phyloP scores from a whole-genome alignment of 2,329 filamentous ascomycete species.

The Xylaria sp. region DNA sequence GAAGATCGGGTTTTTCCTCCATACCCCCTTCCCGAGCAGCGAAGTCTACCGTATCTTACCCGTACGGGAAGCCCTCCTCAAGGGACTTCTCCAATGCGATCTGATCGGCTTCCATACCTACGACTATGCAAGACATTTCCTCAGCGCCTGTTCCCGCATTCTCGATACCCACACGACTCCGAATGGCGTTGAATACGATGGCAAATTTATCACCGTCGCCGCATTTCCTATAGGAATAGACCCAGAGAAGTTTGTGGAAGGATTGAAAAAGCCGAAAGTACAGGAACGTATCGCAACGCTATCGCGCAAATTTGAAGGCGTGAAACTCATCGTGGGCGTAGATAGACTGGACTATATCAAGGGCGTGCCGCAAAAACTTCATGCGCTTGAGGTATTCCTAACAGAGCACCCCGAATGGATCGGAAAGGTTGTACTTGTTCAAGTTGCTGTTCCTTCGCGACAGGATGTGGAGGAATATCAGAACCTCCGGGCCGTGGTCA shows the following conservation, averaged over 20 bases:
- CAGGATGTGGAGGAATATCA: conserved; percentile 99
- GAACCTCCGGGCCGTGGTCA: conserved; percentile 92
- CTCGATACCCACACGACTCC: conserved; percentile 85
- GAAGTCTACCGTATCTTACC: conserved; percentile 97
- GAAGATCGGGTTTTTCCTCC: conserved; percentile 98
- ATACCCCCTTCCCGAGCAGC: conserved; percentile 95
- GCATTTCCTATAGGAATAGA: conserved; percentile 99
- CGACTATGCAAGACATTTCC: conserved; percentile 97
- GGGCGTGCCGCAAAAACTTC: conserved; percentile 95
- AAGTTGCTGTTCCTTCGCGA: conserved; percentile 92
- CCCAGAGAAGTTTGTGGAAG: conserved; percentile 93
- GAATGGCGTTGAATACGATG: conserved; percentile 91
- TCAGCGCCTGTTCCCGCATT: conserved; percentile 96
- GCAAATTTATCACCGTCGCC: conserved; percentile 88
- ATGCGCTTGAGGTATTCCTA: conserved; percentile 94
- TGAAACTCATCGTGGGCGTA: conserved; percentile 96
- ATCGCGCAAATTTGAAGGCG: conserved; percentile 90
- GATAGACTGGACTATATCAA: conserved; percentile 99
- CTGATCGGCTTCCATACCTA: conserved; percentile 98
- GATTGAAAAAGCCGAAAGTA: conserved; percentile 84
- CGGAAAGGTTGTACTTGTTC: conserved; percentile 94
- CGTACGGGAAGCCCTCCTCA: conserved; percentile 86
- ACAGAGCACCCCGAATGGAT: conserved; percentile 99
- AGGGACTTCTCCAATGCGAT: conserved; percentile 91
- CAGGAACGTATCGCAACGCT: conserved; percentile 87